These are phyloP conservation scores for Aureobasidium mangrovei DNA, from an alignment of 2,329 filamentous ascomycete species.

Conservation along the genomic window DNA sequence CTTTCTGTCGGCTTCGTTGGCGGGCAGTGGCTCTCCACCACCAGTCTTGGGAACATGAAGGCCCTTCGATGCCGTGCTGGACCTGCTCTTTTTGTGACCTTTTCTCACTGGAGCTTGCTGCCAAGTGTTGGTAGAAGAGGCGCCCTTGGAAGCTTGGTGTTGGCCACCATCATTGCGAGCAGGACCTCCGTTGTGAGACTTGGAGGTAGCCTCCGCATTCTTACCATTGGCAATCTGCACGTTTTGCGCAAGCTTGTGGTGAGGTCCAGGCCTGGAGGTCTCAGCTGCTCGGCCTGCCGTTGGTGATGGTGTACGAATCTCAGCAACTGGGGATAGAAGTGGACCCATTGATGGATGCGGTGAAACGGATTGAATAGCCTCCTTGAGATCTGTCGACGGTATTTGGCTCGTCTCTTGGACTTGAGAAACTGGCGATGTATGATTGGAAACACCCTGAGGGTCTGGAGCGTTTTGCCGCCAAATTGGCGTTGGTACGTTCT, in stretches of 20 bases:
- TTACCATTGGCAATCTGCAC: conserved; percentile 25
- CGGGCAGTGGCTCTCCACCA: conserved; percentile 34
- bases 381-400: neutral
- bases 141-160: conserved; percentile 5
- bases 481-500: conserved; percentile 1
- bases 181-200: conserved; percentile 2
- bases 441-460: conserved; percentile 1
- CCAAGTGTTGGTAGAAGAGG: conserved; percentile 15
- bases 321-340: conserved; percentile 63
- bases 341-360: conserved; percentile 22
- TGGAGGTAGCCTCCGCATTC: conserved; percentile 11
- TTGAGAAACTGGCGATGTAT: neutral
- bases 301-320: conserved; percentile 63
- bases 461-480: neutral
- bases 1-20: conserved; percentile 38
- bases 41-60: conserved; percentile 14
- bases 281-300: conserved; percentile 50
- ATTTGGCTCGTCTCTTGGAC: neutral
- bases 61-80: conserved; percentile 17
- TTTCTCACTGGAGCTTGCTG: conserved; percentile 24
- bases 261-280: neutral
- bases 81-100: conserved; percentile 29
- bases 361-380: neutral
- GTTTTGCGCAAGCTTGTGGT: conserved; percentile 17
- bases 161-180: conserved; percentile 2